Base-by-base conservation (phyloP, 495 filamentous ascomycete genomes). In the Neurospora cerealis region DNA sequence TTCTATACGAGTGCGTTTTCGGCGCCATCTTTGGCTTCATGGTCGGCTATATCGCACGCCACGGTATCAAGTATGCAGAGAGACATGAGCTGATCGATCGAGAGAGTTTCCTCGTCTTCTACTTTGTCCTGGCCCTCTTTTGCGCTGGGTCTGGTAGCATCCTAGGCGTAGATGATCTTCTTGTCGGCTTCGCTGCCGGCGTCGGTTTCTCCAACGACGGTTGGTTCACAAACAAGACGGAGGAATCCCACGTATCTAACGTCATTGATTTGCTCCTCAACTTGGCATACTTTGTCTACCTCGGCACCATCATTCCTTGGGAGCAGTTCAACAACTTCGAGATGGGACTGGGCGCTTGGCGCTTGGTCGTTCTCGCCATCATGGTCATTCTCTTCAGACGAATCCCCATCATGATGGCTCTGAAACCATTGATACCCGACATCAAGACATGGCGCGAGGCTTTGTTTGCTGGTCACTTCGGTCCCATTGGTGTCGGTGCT, bases 191-290 rank as follows among this genome's bases (percentile, higher is more conserved):
- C 78, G 89, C 94, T 21, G 93, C 92, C 54, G 96, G 96, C 72
- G 95, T 98, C 34, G 96, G 96, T 34, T 99, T 99, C 85, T 97
- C 93, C 76, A 98, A 99, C 79, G 96, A 98, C 79, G 96, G 96
- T 71, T 99, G 96, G 96, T 99, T 98, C 79, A 93, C 92, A 13
- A 92, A 98, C 79, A 97, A 98, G 85, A 99, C 96, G 0, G 96
- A 99, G 79, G 96, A 99, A 78, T 93, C 96, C 2, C 95, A 98
- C 79, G 96, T 99, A 32, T 98, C 96, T 79, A 98, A 98, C 89
- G 96, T 99, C 82, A 98, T 99, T 80, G 96, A 99, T 86, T 82
- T 99, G 76, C 83, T 99, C 72, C 88, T 99, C 83, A 99, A 99
- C 82, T 88, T 98, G 89, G 91, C 95, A 6, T 98, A 98, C 80